Percentiles rank a stretch among this genome's conserved stretches.
Evolutionary conservation across 23 red algal genomes (phyloP).

Genomic region (Agarophyton chilense): DNA sequence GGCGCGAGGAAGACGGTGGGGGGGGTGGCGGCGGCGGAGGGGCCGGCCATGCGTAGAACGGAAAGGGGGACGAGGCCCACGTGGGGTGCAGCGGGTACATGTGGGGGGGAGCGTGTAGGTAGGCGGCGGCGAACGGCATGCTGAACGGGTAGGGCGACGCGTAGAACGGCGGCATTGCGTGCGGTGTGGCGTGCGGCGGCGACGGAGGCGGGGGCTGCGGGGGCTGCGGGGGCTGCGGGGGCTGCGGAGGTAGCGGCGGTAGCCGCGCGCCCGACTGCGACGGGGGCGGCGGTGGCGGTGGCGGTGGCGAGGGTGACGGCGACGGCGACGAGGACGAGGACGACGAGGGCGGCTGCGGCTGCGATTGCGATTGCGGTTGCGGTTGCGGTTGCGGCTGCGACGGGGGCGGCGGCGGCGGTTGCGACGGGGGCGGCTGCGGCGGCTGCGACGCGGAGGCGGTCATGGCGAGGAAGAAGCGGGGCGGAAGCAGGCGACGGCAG

Average conservation of each 20-base stretch:
- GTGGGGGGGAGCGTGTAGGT: slow-evolving; percentile 14
- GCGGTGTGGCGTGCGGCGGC: not conserved
- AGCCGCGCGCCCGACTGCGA: not conserved
- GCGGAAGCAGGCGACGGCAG: not conserved
- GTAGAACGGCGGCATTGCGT: slow-evolving; percentile 12
- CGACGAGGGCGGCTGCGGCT: too few relatives aligned
- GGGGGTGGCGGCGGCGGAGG: not conserved
- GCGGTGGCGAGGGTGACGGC: not conserved
- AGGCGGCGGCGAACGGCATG: slow-evolving; percentile 27
- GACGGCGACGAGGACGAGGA: too few relatives aligned
- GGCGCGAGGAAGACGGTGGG: not conserved
- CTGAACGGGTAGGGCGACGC: slow-evolving; percentile 22
- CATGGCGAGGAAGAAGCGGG: too few relatives aligned
- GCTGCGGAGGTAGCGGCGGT: not conserved
- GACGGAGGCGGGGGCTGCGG: not conserved
- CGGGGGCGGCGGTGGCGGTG: slow-evolving; percentile 11
- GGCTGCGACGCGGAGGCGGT: not conserved
- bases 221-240: not conserved
- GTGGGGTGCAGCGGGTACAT: slow-evolving; percentile 30
- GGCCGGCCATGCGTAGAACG: slow-evolving; percentile 21
- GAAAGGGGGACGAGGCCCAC: slow-evolving; percentile 27
- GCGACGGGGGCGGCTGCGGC: not conserved
- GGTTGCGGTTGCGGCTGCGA: too few relatives aligned
- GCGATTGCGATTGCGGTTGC: too few relatives aligned
- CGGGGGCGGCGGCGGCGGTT: too few relatives aligned